These are phyloP conservation scores for Simmondsia chinensis DNA, from an alignment of 148 eudicot species.

Conservation along the genomic window DNA sequence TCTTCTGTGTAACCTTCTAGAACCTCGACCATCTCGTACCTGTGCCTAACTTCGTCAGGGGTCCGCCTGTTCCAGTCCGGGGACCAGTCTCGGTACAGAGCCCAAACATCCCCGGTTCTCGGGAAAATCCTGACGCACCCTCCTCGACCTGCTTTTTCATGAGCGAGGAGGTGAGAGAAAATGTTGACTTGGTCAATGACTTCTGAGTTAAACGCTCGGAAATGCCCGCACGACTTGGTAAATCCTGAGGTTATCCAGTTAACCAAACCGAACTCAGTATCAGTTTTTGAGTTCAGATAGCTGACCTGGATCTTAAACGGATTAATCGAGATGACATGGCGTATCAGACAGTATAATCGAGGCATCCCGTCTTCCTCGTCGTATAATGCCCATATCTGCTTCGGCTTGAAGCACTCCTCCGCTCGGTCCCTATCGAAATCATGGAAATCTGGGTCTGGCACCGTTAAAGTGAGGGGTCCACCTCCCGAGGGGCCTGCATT, in stretches of 20 bases:
- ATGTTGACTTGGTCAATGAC: constrained; percentile 82
- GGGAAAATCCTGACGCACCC: constrained; percentile 87
- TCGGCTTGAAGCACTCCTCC: constrained; percentile 87
- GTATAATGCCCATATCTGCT: constrained; percentile 97
- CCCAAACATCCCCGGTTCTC: constrained; percentile 85
- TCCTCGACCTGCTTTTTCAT: constrained; percentile 85
- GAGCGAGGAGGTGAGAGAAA: constrained; percentile 69
- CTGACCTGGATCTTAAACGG: constrained; percentile 82
- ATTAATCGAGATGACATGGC: constrained; percentile 60
- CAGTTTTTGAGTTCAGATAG: constrained; percentile 82
- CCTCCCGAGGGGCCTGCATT: constrained; percentile 22
- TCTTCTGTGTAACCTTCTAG: constrained; percentile 81
- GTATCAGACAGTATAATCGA: constrained; percentile 87
- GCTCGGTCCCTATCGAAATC: constrained; percentile 91
- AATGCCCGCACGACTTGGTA: constrained; percentile 91
- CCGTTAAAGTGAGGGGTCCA: constrained; percentile 59
- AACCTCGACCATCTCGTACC: constrained; percentile 94
- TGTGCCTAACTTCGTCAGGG: constrained; percentile 72
- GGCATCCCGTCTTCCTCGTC: constrained; percentile 99
- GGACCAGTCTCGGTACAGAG: constrained; percentile 88
- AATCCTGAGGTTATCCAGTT: constrained; percentile 82
- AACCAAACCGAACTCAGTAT: constrained; percentile 69
- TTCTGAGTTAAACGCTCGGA: constrained; percentile 66
- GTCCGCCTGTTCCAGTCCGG: constrained; percentile 72
- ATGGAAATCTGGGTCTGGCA: constrained; percentile 96